Conservation (phyloP, 257 asterid genomes). For the Penstemon davidsonii region DNA sequence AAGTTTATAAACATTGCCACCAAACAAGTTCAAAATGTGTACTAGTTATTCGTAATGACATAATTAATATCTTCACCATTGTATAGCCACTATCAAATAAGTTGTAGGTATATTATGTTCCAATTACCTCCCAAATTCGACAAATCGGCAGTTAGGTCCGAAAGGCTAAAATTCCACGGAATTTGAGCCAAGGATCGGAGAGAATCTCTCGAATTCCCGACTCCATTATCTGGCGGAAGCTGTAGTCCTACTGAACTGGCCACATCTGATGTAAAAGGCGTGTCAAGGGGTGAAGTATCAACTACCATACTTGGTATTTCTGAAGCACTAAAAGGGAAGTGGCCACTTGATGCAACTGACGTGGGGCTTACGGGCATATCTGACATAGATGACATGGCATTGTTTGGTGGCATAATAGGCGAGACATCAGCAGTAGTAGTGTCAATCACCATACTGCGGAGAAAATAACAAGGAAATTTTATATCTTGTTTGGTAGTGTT, state of each 20-base stretch:
- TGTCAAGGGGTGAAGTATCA: slow-evolving; percentile 77
- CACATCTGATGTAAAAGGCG: slow-evolving; percentile 80
- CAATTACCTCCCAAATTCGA: slow-evolving; percentile 68
- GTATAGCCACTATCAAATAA: too few species aligned
- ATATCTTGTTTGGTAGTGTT: neutral
- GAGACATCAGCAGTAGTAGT: slow-evolving; percentile 52
- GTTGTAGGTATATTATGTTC: too few species aligned
- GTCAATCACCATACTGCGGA: slow-evolving; percentile 70
- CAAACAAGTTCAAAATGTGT: too few species aligned
- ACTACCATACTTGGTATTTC: slow-evolving; percentile 87
- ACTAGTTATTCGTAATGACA: too few species aligned
- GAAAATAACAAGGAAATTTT: neutral
- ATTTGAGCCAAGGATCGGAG: slow-evolving; percentile 80
- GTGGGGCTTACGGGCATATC: slow-evolving; percentile 90
- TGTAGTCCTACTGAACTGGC: slow-evolving; percentile 73
- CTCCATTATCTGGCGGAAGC: slow-evolving; percentile 81
- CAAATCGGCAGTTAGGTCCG: slow-evolving; percentile 89
- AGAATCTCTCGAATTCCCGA: slow-evolving; percentile 76
- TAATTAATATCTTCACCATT: too few species aligned
- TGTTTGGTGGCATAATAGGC: slow-evolving; percentile 61
- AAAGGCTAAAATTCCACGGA: slow-evolving; percentile 90
- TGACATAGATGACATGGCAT: slow-evolving; percentile 70
- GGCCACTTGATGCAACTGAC: slow-evolving; percentile 89
- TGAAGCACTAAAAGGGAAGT: slow-evolving; percentile 80
- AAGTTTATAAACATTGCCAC: too few species aligned